Conservation (phyloP, 1,284 basidiomycete genomes). For the Moesziomyces sp. region DNA sequence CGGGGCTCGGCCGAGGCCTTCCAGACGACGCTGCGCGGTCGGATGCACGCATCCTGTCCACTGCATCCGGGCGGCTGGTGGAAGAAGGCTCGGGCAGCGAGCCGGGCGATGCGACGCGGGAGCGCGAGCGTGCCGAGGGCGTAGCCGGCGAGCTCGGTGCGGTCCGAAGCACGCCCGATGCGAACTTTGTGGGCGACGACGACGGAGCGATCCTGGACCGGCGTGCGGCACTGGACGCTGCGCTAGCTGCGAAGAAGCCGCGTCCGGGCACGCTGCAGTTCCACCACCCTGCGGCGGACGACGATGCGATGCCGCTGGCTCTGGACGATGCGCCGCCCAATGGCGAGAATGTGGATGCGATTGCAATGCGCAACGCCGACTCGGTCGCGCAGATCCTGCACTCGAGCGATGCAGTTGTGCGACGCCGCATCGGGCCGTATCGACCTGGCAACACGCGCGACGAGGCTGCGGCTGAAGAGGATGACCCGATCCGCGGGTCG, state of each 20-base stretch:
- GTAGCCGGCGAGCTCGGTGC: conserved; percentile 10
- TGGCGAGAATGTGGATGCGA: conserved; percentile 22
- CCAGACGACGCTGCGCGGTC: conserved; percentile 3
- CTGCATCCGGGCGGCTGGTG: conserved; percentile 29
- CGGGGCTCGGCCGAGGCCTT: conserved; percentile 27
- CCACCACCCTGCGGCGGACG: conserved; percentile 21
- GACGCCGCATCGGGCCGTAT: conserved; percentile 38
- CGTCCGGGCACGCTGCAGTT: conserved; percentile 37
- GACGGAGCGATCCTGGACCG: conserved; percentile 23
- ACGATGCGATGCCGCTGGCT: conserved; percentile 17
- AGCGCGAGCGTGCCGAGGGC: conserved; percentile 5
- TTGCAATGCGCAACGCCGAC: conserved; percentile 28
- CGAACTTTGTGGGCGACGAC: conserved; percentile 38
- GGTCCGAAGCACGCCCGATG: conserved; percentile 24
- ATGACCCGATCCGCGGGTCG: conserved; percentile 11
- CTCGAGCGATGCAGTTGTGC: conserved; percentile 7
- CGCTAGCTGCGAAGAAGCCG: conserved; percentile 25
- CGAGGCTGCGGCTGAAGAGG: conserved; percentile 6
- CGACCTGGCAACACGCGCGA: conserved; percentile 14
- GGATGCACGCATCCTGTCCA: conserved; percentile 21
- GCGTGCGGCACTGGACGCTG: conserved; percentile 31
- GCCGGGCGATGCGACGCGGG: neutral
- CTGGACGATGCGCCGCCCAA: conserved; percentile 12
- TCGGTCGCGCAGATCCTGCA: conserved; percentile 17
- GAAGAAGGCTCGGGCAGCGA: conserved; percentile 25